Percentiles rank a stretch among this genome's conserved stretches.
Conservation (phyloP, 805 yeast species). For the Kodamaea hsintzibuensis region DNA sequence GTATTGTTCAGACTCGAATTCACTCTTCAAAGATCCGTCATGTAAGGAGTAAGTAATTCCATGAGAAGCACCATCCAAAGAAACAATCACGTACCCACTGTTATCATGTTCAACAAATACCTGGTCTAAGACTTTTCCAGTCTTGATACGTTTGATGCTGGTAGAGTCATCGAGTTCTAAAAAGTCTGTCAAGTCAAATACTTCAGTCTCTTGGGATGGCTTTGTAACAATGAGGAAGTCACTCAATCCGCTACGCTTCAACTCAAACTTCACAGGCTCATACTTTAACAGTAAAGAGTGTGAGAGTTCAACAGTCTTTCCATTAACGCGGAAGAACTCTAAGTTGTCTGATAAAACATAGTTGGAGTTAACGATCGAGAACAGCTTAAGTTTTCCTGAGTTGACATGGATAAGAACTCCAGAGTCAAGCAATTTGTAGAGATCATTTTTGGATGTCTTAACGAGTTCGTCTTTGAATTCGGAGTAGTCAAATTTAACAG, state of each 20-base stretch:
- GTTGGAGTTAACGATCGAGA: conserved; percentile 12
- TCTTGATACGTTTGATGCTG: conserved; percentile 18
- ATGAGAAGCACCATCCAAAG: conserved; percentile 4
- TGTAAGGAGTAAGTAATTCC: conserved; percentile 11
- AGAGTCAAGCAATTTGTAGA: conserved; percentile 8
- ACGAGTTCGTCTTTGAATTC: conserved; percentile 14
- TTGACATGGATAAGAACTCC: conserved; percentile 2
- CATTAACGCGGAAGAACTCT: conserved; percentile 8
- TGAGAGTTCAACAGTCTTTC: background rate
- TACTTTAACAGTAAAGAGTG: conserved; percentile 1
- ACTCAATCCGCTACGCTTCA: conserved; percentile 10
- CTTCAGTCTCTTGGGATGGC: background rate
- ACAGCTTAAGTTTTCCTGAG: background rate
- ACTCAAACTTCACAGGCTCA: background rate
- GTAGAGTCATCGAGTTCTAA: conserved; percentile 15
- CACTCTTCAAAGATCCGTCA: conserved; percentile 11
- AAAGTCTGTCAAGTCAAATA: conserved; percentile 26
- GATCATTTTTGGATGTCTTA: conserved; percentile 7
- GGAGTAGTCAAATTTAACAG: conserved; percentile 6
- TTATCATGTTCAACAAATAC: conserved; percentile 7
- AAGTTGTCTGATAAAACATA: conserved; percentile 4
- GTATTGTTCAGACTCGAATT: conserved; percentile 2
- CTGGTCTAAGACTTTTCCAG: conserved; percentile 2
- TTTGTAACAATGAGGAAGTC: conserved; percentile 12
- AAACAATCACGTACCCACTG: conserved; percentile 10